Evolutionary conservation across 257 asterid species (phyloP).

Genomic region (Prunella vulgaris): DNA sequence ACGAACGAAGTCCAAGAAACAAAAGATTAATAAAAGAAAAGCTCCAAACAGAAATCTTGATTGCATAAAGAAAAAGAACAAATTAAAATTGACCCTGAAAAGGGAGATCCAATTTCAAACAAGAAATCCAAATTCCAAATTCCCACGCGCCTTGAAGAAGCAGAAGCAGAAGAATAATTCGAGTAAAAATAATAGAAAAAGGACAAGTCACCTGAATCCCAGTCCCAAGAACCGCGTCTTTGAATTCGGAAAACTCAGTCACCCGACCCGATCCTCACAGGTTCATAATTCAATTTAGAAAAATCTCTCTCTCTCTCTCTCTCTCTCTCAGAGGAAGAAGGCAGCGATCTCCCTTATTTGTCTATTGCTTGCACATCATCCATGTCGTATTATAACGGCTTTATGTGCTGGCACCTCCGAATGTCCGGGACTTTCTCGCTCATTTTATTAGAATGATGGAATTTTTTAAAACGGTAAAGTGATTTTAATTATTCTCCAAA

Average conservation of each 20-base stretch:
- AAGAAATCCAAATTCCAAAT: constrained; percentile 9
- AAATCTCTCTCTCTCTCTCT: neutral
- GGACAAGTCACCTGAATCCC: constrained; percentile 24
- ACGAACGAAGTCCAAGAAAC: constrained; percentile 11
- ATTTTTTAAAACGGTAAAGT: neutral
- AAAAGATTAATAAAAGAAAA: neutral
- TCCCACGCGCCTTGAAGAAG: neutral
- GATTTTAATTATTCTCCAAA: neutral
- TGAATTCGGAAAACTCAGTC: neutral
- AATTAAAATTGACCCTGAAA: constrained; percentile 1
- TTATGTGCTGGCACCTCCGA: constrained; percentile 38
- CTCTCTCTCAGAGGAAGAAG: neutral
- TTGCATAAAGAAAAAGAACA: neutral
- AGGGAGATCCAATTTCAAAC: constrained; percentile 23
- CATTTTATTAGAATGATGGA: neutral
- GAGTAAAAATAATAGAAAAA: neutral
- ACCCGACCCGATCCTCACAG: neutral
- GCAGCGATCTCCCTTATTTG: neutral
- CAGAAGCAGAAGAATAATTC: neutral
- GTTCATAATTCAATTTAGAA: neutral
- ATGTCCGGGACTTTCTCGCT: constrained; percentile 16
- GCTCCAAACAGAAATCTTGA: constrained; percentile 10
- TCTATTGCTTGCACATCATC: neutral
- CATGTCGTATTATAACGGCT: constrained; percentile 36
- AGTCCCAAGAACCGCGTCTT: constrained; percentile 2